These are phyloP conservation scores for Ganoderma multipileum DNA, from an alignment of 1,284 basidiomycete genomes.

Conservation along the genomic window DNA sequence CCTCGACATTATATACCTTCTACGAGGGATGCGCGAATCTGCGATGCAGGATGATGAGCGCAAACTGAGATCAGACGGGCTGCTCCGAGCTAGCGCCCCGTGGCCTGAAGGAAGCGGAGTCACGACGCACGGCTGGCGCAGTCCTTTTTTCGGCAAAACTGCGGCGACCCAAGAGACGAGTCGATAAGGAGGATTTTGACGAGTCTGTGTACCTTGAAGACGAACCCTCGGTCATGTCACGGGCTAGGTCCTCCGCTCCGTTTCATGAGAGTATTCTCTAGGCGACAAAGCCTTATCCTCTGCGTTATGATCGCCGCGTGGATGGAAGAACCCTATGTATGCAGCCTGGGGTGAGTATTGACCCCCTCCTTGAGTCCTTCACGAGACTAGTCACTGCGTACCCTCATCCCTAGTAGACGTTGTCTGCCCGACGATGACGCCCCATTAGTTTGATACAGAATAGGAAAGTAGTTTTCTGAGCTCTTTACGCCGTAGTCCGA, in stretches of 20 bases:
- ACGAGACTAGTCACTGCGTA: background rate
- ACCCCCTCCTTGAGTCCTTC: background rate
- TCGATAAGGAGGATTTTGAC: constrained; percentile 27
- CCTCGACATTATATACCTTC: constrained; percentile 27
- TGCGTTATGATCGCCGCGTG: background rate
- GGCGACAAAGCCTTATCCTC: background rate
- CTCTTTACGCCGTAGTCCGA: background rate
- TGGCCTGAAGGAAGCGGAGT: constrained; percentile 33
- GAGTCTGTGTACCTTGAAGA: background rate
- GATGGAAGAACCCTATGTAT: background rate
- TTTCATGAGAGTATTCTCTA: background rate
- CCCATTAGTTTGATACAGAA: background rate
- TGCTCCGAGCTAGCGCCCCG: constrained; percentile 27
- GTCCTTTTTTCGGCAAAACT: constrained; percentile 38
- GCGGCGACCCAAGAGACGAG: constrained; percentile 25
- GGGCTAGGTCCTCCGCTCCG: constrained; percentile 5
- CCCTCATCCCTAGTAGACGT: background rate
- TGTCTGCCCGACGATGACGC: background rate
- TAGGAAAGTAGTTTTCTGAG: background rate
- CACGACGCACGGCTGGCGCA: constrained; percentile 22
- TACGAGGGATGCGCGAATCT: constrained; percentile 27
- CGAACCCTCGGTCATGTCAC: background rate
- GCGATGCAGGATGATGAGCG: constrained; percentile 14
- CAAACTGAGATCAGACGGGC: constrained; percentile 36
- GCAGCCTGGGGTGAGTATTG: background rate